Percentiles rank a stretch among this genome's conserved stretches.
These are phyloP conservation scores for Straminergon stramineum DNA, from an alignment of 225 moss, liverwort and hornwort genomes.

Conservation along the genomic window DNA sequence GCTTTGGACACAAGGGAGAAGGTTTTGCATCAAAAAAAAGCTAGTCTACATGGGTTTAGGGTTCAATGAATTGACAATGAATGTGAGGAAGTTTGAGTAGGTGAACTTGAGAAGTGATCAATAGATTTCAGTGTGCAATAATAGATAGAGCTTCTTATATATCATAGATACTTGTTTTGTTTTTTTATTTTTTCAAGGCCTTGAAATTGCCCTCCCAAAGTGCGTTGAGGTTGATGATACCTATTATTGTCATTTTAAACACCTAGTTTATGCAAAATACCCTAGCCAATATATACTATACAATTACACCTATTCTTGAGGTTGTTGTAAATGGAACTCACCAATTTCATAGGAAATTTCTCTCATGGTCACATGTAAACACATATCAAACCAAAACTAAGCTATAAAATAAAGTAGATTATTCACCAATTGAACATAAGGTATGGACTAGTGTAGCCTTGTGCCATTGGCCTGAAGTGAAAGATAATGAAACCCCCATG, in stretches of 20 bases:
- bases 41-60: background rate
- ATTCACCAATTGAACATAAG: too few relatives aligned
- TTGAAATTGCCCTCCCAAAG: too few relatives aligned
- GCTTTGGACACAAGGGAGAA: background rate
- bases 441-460: too few relatives aligned
- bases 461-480: too few relatives aligned
- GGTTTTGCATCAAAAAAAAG: background rate
- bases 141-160: background rate
- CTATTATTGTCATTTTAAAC: background rate
- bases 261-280: background rate
- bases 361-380: fast-evolving
- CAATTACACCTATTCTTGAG: fast-evolving
- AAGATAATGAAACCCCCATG: too few relatives aligned
- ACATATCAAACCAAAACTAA: background rate
- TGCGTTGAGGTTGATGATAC: background rate
- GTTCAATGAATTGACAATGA: background rate
- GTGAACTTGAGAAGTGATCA: background rate
- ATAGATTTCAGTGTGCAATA: background rate
- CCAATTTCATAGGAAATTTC: background rate
- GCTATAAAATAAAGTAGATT: background rate
- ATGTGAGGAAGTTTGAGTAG: background rate
- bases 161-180: too few relatives aligned
- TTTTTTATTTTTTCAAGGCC: background rate
- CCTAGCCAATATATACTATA: background rate
- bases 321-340: background rate